A percentile compares a stretch with the other conserved stretches of the same genome.
phyloP scores from a whole-genome alignment of 2,329 filamentous ascomycete genomes.

The Drechmeria coniospora region DNA sequence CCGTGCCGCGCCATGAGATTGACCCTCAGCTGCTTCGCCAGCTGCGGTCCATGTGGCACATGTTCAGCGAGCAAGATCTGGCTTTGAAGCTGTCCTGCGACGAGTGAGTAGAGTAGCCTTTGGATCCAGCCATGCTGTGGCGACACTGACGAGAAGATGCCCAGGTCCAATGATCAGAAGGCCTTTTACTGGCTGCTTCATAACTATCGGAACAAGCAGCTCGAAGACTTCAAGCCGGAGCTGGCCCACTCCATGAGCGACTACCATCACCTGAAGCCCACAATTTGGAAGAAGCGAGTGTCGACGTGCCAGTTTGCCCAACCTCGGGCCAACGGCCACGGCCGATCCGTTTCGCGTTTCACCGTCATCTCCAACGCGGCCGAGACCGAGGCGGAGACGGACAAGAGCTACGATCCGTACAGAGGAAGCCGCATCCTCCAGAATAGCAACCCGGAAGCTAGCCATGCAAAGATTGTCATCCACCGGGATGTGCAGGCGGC shows the following conservation, averaged over 20 bases:
- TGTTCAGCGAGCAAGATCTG: conserved; percentile 57
- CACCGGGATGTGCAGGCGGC: conserved; percentile 34
- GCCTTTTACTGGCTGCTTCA: conserved; percentile 78
- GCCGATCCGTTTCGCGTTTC: conserved; percentile 42
- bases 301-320: conserved; percentile 46
- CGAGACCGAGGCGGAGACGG: conserved; percentile 32
- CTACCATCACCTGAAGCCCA: conserved; percentile 62
- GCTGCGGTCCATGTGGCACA: conserved; percentile 83
- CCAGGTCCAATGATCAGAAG: conserved; percentile 78
- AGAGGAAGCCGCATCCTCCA: conserved; percentile 45
- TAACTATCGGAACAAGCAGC: conserved; percentile 66
- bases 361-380: conserved; percentile 49
- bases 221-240: conserved; percentile 74
- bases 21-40: conserved; percentile 73
- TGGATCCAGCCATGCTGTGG: neutral
- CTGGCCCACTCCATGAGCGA: conserved; percentile 80
- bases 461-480: conserved; percentile 53
- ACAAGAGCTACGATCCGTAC: conserved; percentile 70
- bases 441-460: conserved; percentile 28
- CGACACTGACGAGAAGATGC: neutral
- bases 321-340: conserved; percentile 28
- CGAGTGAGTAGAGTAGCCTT: conserved; percentile 44
- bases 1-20: conserved; percentile 48
- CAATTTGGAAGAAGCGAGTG: conserved; percentile 41
- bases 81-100: conserved; percentile 50